phyloP scores from a whole-genome alignment of 768 basidiomycete genomes.

The Agaricus blazei region DNA sequence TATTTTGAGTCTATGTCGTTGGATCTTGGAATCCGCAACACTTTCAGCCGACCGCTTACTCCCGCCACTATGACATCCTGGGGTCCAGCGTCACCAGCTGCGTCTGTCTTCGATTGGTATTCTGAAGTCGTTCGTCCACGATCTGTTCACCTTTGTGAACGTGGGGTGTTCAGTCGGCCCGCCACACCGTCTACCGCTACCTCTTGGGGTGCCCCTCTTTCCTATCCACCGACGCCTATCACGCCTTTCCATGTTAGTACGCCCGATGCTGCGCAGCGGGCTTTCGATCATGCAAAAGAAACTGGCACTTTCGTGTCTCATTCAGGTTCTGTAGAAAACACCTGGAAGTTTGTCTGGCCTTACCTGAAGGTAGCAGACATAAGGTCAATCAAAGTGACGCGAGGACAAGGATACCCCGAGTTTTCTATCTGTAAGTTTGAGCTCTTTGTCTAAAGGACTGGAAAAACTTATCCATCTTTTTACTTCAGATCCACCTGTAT shows the following conservation, averaged over 20 bases:
- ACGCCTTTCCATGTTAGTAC: constrained; percentile 31
- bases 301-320: constrained; percentile 8
- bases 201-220: constrained; percentile 44
- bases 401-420: constrained; percentile 2
- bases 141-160: constrained; percentile 12
- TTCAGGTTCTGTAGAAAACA: not conserved
- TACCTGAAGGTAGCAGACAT: not conserved
- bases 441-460: not conserved
- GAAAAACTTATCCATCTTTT: not conserved
- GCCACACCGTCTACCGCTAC: constrained; percentile 47
- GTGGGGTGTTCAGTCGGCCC: constrained; percentile 24
- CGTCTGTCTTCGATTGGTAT: not conserved
- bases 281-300: constrained; percentile 20
- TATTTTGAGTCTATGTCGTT: constrained; percentile 32
- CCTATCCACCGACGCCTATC: constrained; percentile 34
- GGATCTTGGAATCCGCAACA: constrained; percentile 29
- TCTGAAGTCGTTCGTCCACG: not conserved
- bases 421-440: constrained; percentile 18
- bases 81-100: constrained; percentile 7
- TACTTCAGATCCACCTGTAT: constrained; percentile 22
- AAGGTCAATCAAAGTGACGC: not conserved
- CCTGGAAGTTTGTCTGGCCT: constrained; percentile 18
- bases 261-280: constrained; percentile 35
- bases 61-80: constrained; percentile 12
- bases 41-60: constrained; percentile 9